phyloP scores from a whole-genome alignment of 768 basidiomycete species.

The Termitomyces sp. region DNA sequence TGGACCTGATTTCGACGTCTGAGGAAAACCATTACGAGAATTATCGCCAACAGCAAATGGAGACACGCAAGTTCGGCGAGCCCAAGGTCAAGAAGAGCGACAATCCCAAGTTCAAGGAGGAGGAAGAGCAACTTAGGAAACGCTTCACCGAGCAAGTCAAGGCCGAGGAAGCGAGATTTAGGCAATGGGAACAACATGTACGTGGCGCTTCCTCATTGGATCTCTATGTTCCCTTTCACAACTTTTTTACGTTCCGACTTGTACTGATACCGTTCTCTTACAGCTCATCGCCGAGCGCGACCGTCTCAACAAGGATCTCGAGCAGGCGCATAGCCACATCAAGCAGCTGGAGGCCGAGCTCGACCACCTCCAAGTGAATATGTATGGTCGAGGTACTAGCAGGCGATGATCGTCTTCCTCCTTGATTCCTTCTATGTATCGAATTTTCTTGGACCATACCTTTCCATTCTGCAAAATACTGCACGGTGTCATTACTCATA shows the following conservation, averaged over 20 bases:
- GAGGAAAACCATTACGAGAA: conserved; percentile 98
- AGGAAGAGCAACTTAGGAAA: conserved; percentile 95
- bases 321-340: conserved; percentile 87
- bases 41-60: conserved; percentile 98
- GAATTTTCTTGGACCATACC: conserved; percentile 15
- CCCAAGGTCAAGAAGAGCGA: conserved; percentile 98
- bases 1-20: conserved; percentile 93
- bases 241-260: neutral
- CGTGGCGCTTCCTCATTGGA: conserved; percentile 25
- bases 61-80: conserved; percentile 98
- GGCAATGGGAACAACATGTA: conserved; percentile 99
- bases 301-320: conserved; percentile 98
- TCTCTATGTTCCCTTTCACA: neutral
- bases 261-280: conserved; percentile 12
- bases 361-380: conserved; percentile 80
- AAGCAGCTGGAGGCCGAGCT: conserved; percentile 89
- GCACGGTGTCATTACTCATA: conserved; percentile 7
- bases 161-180: conserved; percentile 94
- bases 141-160: conserved; percentile 99
- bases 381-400: conserved; percentile 68
- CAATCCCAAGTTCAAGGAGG: conserved; percentile 99
- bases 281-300: conserved; percentile 98
- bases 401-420: conserved; percentile 44
- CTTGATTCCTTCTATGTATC: neutral
- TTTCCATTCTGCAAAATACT: conserved; percentile 13